These are phyloP conservation scores for Jatropha curcas DNA, from an alignment of 345 rosid genomes.

Conservation along the genomic window DNA sequence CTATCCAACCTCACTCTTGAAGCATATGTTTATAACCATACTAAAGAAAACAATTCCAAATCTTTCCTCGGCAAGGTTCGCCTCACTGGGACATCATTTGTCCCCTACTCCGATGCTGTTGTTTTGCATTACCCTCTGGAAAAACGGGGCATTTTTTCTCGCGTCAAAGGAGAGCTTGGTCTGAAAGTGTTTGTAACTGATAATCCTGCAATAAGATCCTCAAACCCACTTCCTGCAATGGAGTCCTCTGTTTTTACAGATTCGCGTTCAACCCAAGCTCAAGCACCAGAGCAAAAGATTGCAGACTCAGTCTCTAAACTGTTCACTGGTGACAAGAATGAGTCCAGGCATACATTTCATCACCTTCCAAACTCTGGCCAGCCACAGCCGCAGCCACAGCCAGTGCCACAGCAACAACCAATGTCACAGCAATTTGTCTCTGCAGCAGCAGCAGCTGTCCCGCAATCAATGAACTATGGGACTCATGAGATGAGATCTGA, in stretches of 20 bases:
- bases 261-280: slow-evolving; percentile 33
- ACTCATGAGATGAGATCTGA: slow-evolving; percentile 51
- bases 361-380: slow-evolving; percentile 43
- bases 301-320: slow-evolving; percentile 18
- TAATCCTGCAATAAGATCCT: slow-evolving; percentile 51
- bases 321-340: slow-evolving; percentile 30
- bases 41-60: slow-evolving; percentile 42
- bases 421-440: slow-evolving; percentile 32
- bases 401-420: slow-evolving; percentile 18
- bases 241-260: slow-evolving; percentile 36
- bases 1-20: slow-evolving; percentile 58
- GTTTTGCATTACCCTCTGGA: slow-evolving; percentile 81
- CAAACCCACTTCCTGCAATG: slow-evolving; percentile 51
- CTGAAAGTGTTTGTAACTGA: slow-evolving; percentile 72
- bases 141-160: slow-evolving; percentile 50
- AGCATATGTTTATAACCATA: slow-evolving; percentile 52
- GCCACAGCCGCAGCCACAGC: slow-evolving; percentile 30
- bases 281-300: slow-evolving; percentile 21
- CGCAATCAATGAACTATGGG: slow-evolving; percentile 37
- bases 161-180: slow-evolving; percentile 75
- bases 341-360: slow-evolving; percentile 42
- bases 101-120: slow-evolving; percentile 71
- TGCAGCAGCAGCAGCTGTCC: slow-evolving; percentile 17
- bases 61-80: slow-evolving; percentile 67
- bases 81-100: slow-evolving; percentile 73